These are phyloP conservation scores for Lanmaoa rubissima DNA, from an alignment of 768 basidiomycete species.

Conservation along the genomic window DNA sequence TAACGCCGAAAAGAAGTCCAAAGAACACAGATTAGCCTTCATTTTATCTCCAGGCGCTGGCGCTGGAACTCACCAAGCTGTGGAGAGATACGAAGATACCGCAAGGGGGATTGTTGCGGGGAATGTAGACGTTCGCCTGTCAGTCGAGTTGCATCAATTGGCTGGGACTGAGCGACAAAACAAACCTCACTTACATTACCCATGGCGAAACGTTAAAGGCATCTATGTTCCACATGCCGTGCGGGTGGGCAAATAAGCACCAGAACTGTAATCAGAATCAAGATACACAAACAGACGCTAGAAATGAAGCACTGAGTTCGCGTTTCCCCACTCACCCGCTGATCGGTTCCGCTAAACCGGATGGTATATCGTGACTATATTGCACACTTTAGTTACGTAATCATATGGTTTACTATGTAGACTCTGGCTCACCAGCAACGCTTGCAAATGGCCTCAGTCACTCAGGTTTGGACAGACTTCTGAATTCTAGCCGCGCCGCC, in stretches of 20 bases:
- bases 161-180: neutral
- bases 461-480: constrained; percentile 5
- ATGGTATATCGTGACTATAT: neutral
- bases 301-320: neutral
- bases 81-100: constrained; percentile 2
- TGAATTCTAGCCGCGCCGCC: constrained; percentile 10
- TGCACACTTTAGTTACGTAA: constrained; percentile 16
- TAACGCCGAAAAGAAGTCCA: neutral
- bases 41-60: constrained; percentile 2
- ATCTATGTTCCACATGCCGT: neutral
- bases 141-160: neutral
- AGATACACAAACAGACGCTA: neutral
- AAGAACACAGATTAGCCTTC: neutral
- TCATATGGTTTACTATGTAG: neutral
- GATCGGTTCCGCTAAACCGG: neutral
- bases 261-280: neutral
- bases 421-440: neutral
- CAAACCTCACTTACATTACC: neutral
- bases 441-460: constrained; percentile 1
- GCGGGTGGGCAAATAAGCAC: neutral
- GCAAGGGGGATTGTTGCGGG: no score
- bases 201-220: neutral
- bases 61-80: constrained; percentile 26
- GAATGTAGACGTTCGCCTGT: neutral
- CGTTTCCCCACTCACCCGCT: neutral